Base-by-base conservation (phyloP, 345 rosid genomes). In the Eutrema heterophyllum region DNA sequence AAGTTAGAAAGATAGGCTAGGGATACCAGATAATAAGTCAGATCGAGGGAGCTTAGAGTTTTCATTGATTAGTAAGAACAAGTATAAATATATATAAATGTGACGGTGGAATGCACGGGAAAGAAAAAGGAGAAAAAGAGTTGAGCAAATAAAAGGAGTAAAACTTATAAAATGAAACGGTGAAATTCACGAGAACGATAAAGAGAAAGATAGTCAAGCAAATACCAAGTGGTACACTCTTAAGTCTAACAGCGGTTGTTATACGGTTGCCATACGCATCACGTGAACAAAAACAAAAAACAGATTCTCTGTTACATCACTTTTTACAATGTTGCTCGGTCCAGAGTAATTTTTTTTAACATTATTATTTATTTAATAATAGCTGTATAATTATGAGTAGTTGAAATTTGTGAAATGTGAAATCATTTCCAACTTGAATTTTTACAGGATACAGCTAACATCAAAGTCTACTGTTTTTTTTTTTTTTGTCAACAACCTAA, bases 241-340 rank as follows among this genome's bases (percentile, higher is more conserved):
- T 40, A 49, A 74, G 52, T 67, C 27, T 2, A 50, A 49, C 54
- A 40, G 64, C 73, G 78, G 78, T 74, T 67, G 68, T 74, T 65
- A 65, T 64, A 73, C 77, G 40, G 64, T 45, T 65, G 57, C 71
- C 76, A 74, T 74, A 67, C 67, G 61, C 38, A 51, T 67, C 78
- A 58, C 67, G 78, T 74, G 78, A 74, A 57, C 1, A 0, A 8
- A 21, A 32, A 2, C 5, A 4, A 15, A 66, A 32, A 13, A 50
- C 9, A 10, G 10, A 74, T 57, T 49, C 36, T 57, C 33, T 57
- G 6, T 36, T 44, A 53, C 58, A 7, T 56, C 78, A 73, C 59
- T 40, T 55, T 65, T 38, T 33, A 44, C 57, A 24, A 26, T 15
- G 35, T 64, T 45, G 51, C 64, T 72, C 56, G 56, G 64, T 63